Conservation (phyloP, 129 eudicot genomes). For the Flaveria linearis region DNA sequence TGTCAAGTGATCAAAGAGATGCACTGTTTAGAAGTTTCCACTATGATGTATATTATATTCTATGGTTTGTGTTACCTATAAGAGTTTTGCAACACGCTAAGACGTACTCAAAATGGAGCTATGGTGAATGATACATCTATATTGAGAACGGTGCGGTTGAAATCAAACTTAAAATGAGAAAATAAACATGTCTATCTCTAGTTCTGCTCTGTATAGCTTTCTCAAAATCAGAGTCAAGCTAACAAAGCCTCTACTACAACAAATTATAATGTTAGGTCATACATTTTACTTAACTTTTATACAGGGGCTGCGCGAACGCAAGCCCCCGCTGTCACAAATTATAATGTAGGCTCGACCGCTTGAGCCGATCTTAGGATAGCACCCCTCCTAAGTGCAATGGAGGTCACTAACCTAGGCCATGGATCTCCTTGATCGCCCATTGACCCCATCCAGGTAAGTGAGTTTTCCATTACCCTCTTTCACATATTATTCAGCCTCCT, state of each 20-base stretch:
- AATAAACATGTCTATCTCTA: no score
- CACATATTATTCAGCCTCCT: constrained; percentile 8
- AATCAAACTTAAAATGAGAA: background rate
- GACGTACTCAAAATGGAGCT: background rate
- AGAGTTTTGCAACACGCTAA: no score
- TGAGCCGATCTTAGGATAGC: constrained; percentile 41
- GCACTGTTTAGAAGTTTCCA: background rate
- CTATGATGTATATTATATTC: background rate
- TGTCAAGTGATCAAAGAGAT: background rate
- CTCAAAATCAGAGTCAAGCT: no score
- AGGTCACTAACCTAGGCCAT: constrained; percentile 46
- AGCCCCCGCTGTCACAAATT: constrained; percentile 59
- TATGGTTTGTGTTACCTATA: no score
- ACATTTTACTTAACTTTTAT: background rate
- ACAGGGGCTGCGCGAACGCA: constrained; percentile 64
- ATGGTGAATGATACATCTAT: background rate
- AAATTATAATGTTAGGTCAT: background rate
- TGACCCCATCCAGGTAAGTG: constrained; percentile 53
- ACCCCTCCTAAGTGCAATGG: constrained; percentile 41
- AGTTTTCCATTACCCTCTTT: background rate
- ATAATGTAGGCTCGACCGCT: constrained; percentile 53
- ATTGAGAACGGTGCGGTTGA: background rate
- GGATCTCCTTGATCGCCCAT: constrained; percentile 39
- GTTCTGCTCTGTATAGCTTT: no score
- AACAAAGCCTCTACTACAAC: no score